Base-by-base conservation (phyloP, 768 basidiomycete genomes). In the Auricularia cornea region DNA sequence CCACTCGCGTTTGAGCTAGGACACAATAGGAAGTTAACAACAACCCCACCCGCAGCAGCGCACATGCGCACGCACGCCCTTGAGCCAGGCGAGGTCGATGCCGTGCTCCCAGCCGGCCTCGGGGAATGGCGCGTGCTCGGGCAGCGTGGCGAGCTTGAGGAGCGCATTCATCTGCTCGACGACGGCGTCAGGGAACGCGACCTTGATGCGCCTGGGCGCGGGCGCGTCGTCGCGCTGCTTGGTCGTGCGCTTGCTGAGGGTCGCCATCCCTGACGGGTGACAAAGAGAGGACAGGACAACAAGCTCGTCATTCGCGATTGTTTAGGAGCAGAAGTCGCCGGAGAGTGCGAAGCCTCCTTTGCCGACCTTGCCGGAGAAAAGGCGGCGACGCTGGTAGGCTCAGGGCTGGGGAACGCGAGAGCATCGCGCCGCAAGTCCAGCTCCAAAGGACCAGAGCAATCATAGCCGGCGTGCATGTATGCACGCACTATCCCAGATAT, bases 91-190 rank as follows among this genome's bases (percentile, higher is more conserved):
- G 28, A 61, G 33, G 44, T 66, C 59, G 38, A 66, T 61, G 12
- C 66, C 66, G 18, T 64, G 33, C 5, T 57, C 48, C 61, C 66
- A 61, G 20, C 29, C 28, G n/a, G 62, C 32, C 3, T 28, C 61
- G n/a, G 63, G 32, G 30, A 66, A 60, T 38, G 63, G 65, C 44
- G 66, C 59, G 30, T 18, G 23, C 8, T 32, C 14, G 3, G 63
- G 66, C 3, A 66, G 28, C 23, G 38, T 20, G 16, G 66, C 60
- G 5, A 41, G 56, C 38, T 41, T 59, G 12, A 61, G 48, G 20
- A 61, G 56, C 10, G 40, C 59, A 54, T 66, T 66, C 63, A 66
- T 48, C 23, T 48, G 44, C 44, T 48, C 44, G 44, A 48, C 44
- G 44, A 23, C 44, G 20, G 44, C 44, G 6, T 48, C 44, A 5